Evolutionary conservation across 441 rosid species (phyloP), one percentile per base, ranked within the genome.

Genomic region (Croton laevigatus): DNA sequence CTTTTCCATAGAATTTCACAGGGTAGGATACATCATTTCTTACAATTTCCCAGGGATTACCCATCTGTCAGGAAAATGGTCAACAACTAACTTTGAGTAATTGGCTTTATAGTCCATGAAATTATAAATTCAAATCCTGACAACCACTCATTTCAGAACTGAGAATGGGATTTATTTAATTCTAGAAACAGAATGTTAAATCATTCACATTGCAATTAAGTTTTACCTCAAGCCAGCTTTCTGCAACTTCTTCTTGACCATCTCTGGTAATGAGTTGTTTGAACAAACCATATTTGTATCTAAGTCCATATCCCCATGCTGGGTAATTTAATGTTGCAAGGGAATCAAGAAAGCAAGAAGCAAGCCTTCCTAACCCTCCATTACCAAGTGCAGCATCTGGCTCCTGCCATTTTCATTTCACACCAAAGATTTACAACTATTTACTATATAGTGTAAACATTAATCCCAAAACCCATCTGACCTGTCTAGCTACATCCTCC

Each of bases 361-460:
- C 88, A 76, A 88, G 88, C 66, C 88, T 72, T 54, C 87, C 87
- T 59, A 81, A 77, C 16, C 90, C 90, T 22, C 87, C 90, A 71
- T 84, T 86, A 16, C 93, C 89, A 55, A 86, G 81, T 67, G 90
- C 86, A 75, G 88, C 93, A 84, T 86, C 90, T 57, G 79, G 80
- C 66, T 86, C 90, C 88, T 84, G 59, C 53, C 65, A 76, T 52
- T 62, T 52, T 52, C 8, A 55, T 3, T 5, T 1, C 8, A 63
- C 59, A 60, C n/a, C n/a, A n/a, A n/a, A n/a, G 36, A 59, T 27
- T 13, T 57, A 4, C 4, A 32, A 13, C 37, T 27, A 57, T 5
- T 40, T 40, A 17, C 19, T 49, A 4, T 13, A 49, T 8, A 49
- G 20, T 57, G 3, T 12, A 54, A 19, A 52, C 19, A 52, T 19